Evolutionary conservation across 2,329 filamentous ascomycete species (phyloP).

Genomic region (Rugonectria rugulosa): DNA sequence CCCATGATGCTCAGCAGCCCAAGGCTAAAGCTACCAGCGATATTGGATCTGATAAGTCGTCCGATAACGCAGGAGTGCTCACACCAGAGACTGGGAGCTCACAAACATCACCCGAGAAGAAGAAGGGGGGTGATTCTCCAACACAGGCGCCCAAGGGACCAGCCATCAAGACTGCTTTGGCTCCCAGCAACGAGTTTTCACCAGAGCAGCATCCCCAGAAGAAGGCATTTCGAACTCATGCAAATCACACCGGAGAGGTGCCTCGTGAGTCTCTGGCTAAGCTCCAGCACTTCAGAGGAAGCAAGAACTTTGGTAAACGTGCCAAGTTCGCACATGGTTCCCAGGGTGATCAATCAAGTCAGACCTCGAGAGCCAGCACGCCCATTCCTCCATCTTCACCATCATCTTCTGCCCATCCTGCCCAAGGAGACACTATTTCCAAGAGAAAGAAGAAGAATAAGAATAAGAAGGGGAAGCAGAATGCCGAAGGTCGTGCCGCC

Average conservation of each 20-base stretch:
- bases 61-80: conserved; percentile 18
- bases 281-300: not conserved
- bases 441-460: conserved; percentile 35
- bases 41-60: conserved; percentile 18
- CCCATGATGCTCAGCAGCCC: not conserved
- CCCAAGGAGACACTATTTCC: not conserved
- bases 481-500: not conserved
- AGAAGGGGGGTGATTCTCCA: not conserved
- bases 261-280: not conserved
- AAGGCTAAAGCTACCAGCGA: conserved; percentile 7
- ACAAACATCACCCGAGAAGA: conserved; percentile 10
- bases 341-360: not conserved
- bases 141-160: not conserved
- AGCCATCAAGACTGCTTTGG: too few relatives aligned
- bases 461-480: conserved; percentile 35
- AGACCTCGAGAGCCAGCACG: conserved; percentile 1
- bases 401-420: not conserved
- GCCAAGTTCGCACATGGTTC: not conserved
- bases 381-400: not conserved
- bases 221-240: not conserved
- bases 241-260: too few relatives aligned
- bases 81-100: conserved; percentile 21
- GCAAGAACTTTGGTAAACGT: not conserved
- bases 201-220: not conserved
- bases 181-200: not conserved